These are phyloP conservation scores for Lepidium aucheri DNA, from an alignment of 345 rosid species.

Conservation along the genomic window DNA sequence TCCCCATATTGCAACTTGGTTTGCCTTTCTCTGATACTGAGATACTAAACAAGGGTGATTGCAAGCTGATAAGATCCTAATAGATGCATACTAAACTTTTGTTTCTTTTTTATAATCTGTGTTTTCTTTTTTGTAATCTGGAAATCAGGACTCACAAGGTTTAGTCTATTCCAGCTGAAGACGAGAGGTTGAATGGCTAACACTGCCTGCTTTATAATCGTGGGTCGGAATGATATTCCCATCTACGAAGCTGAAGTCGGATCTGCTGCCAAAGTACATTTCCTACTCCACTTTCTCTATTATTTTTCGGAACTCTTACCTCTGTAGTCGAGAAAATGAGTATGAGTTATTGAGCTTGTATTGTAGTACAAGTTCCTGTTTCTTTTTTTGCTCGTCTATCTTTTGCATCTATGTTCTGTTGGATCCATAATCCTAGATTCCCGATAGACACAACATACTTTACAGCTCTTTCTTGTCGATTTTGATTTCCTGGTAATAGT, in stretches of 20 bases:
- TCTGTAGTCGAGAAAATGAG: too few species aligned
- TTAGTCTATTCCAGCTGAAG: not conserved
- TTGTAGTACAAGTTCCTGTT: not conserved
- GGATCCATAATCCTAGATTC: not conserved
- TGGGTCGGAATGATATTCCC: conserved; percentile 86
- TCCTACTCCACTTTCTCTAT: not conserved
- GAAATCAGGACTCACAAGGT: not conserved
- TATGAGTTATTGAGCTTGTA: too few species aligned
- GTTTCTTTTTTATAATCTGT: not conserved
- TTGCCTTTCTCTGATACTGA: not conserved
- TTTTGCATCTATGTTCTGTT: not conserved
- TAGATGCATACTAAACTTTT: not conserved
- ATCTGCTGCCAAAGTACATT: conserved; percentile 68
- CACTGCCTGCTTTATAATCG: conserved; percentile 86
- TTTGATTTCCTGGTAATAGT: not conserved
- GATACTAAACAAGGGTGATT: not conserved
- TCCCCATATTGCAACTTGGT: not conserved
- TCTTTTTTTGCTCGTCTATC: too few species aligned
- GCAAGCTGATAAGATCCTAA: not conserved
- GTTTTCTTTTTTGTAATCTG: not conserved
- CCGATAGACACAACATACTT: not conserved
- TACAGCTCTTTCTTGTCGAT: not conserved
- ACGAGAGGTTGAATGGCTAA: conserved; percentile 44
- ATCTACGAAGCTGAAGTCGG: conserved; percentile 98
- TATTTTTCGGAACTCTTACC: too few species aligned